Base-by-base conservation (phyloP, 192 early-diverging fungal species). In the Rhizophagus clarus region DNA sequence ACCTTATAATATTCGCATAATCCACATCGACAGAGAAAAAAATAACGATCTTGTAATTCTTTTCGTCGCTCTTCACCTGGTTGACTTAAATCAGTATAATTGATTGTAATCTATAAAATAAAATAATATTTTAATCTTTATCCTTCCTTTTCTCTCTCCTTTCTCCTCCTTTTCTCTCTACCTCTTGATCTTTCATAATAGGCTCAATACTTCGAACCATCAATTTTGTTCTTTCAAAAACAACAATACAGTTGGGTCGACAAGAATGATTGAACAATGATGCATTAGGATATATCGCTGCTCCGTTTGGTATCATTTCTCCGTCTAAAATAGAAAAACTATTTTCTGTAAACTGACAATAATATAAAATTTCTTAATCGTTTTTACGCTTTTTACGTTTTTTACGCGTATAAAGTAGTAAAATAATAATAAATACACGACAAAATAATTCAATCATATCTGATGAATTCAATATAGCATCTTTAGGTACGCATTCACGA, bases 231-330 rank as follows among this genome's bases (percentile, higher is more conserved):
- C 81, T 83, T 47, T 74, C 63, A 74, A 87, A 87, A 42, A 87
- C 60, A 31, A 85, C 77, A 22, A 83, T 72, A 45, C 74, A 73
- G 71, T 88, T 88, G 12, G 87, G 85, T 14, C 24, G 31, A 49
- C 87, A 88, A 40, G 87, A 87, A 47, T 88, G 87, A 80, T 88
- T 88, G 17, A 88, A 45, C n/a, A 88, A 76, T 2, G 85, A 76
- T 15, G 79, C 62, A 17, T 70, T 81, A 29, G 87, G 73, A 62
- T 87, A 88, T 14, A 87, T 26, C 20, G 86, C 87, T 63, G 83
- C 87, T 40, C 85, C 86, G 31, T 83, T 81, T 70, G 79, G 81
- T 28, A 79, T 79, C 45, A 88, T 80, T 63, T 87, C 85, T 72
- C 28, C 82, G 60, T 87, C 86, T 20, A 80, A 79, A 29, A 87